These are phyloP conservation scores for Pichia sp. DNA, from an alignment of 1,139 yeast species.

Conservation along the genomic window DNA sequence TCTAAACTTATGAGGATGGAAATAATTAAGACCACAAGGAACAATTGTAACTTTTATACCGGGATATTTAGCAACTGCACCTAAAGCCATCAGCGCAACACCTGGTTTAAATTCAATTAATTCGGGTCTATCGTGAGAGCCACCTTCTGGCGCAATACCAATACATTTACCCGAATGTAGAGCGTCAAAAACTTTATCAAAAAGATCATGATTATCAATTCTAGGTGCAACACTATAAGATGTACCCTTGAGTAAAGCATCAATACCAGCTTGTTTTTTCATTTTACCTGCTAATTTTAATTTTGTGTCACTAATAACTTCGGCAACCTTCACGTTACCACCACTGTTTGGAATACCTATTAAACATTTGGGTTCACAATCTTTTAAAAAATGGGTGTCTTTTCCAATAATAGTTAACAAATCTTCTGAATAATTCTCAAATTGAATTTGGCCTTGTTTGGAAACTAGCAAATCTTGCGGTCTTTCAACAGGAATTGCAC, in stretches of 20 bases:
- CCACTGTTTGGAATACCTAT: slow-evolving; percentile 55
- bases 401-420: slow-evolving; percentile 38
- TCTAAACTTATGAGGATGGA: slow-evolving; percentile 69
- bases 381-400: slow-evolving; percentile 43
- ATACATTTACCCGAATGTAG: slow-evolving; percentile 51
- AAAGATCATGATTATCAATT: slow-evolving; percentile 54
- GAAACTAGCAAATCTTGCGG: slow-evolving; percentile 57
- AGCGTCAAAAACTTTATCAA: slow-evolving; percentile 58
- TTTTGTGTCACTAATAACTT: slow-evolving; percentile 48
- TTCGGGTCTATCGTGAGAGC: slow-evolving; percentile 75
- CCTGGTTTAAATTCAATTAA: slow-evolving; percentile 72
- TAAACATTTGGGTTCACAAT: slow-evolving; percentile 46
- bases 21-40: slow-evolving; percentile 73
- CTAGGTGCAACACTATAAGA: slow-evolving; percentile 53
- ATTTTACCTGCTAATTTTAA: slow-evolving; percentile 46
- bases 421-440: slow-evolving; percentile 34
- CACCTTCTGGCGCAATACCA: slow-evolving; percentile 77
- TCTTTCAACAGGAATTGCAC: slow-evolving; percentile 68
- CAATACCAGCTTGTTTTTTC: slow-evolving; percentile 33
- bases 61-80: slow-evolving; percentile 58
- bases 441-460: slow-evolving; percentile 42
- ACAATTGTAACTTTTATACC: slow-evolving; percentile 52
- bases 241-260: slow-evolving; percentile 42
- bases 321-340: slow-evolving; percentile 52
- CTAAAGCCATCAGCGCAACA: slow-evolving; percentile 75